Conservation (phyloP, 345 rosid species). For the Clausena lansium region DNA sequence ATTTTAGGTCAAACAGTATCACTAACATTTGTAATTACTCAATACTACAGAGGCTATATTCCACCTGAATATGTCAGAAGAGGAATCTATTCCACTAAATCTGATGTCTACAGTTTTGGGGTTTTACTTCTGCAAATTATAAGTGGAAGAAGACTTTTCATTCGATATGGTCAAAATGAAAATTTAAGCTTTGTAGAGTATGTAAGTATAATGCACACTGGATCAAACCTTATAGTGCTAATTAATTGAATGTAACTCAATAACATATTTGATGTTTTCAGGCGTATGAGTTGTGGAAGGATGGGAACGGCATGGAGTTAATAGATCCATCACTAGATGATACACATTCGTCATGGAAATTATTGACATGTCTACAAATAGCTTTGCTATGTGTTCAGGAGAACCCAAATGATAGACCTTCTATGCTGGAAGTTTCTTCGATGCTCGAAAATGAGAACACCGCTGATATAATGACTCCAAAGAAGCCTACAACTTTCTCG, state of each 20-base stretch:
- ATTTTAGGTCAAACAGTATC: too few relatives aligned
- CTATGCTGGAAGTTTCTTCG: constrained; percentile 19
- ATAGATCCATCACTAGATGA: constrained; percentile 7
- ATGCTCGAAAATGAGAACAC: constrained; percentile 10
- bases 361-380: background rate
- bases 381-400: background rate
- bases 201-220: background rate
- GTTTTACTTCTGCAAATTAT: background rate
- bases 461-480: background rate
- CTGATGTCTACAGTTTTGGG: background rate
- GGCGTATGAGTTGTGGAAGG: constrained; percentile 6
- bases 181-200: constrained; percentile 28
- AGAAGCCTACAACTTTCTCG: constrained; percentile 23
- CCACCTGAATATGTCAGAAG: background rate
- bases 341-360: background rate
- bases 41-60: background rate
- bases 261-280: background rate
- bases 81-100: background rate
- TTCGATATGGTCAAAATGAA: background rate
- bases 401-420: background rate
- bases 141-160: background rate
- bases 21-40: background rate
- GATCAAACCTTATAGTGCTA: background rate
- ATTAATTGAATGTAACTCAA: background rate
- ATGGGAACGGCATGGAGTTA: background rate